Conservation (phyloP, 2,329 filamentous ascomycete species). For the Cladosporium sp. region DNA sequence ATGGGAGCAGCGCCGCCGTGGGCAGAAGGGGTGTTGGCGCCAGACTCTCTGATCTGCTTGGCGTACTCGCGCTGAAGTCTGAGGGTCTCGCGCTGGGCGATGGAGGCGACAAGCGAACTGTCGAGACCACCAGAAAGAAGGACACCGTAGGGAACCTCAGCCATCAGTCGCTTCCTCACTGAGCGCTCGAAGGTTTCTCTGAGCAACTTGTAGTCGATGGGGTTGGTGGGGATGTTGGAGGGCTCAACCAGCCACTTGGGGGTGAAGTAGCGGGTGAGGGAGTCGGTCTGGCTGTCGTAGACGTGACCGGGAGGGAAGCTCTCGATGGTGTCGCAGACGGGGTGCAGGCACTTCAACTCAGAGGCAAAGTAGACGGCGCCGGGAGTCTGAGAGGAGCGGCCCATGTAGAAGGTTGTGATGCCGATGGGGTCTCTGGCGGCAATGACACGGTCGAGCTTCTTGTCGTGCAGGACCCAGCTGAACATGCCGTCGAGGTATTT, state of each 20-base stretch:
- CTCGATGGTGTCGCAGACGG: conserved; percentile 93
- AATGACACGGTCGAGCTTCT: conserved; percentile 85
- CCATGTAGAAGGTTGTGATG: conserved; percentile 96
- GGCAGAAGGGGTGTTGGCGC: conserved; percentile 30
- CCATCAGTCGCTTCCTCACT: conserved; percentile 96
- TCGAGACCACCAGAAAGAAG: conserved; percentile 92
- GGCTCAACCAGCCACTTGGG: conserved; percentile 87
- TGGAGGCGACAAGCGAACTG: conserved; percentile 90
- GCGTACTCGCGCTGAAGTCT: conserved; percentile 60
- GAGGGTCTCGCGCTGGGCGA: conserved; percentile 89
- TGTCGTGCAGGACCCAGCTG: conserved; percentile 97
- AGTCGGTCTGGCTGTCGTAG: conserved; percentile 89
- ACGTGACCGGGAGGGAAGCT: conserved; percentile 93
- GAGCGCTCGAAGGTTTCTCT: conserved; percentile 82
- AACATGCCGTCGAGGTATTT: conserved; percentile 99
- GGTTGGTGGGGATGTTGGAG: conserved; percentile 71
- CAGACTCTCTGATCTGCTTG: conserved; percentile 38
- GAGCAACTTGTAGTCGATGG: conserved; percentile 80
- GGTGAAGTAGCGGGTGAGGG: conserved; percentile 84
- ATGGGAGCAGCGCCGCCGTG: conserved; percentile 38
- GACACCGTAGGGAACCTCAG: conserved; percentile 96
- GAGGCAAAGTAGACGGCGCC: conserved; percentile 92
- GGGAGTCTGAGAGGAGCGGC: conserved; percentile 78
- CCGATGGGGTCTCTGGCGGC: conserved; percentile 96
- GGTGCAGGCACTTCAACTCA: conserved; percentile 89